Evolutionary conservation across 768 basidiomycete species (phyloP).

Genomic region (Coprinopsis sp.): DNA sequence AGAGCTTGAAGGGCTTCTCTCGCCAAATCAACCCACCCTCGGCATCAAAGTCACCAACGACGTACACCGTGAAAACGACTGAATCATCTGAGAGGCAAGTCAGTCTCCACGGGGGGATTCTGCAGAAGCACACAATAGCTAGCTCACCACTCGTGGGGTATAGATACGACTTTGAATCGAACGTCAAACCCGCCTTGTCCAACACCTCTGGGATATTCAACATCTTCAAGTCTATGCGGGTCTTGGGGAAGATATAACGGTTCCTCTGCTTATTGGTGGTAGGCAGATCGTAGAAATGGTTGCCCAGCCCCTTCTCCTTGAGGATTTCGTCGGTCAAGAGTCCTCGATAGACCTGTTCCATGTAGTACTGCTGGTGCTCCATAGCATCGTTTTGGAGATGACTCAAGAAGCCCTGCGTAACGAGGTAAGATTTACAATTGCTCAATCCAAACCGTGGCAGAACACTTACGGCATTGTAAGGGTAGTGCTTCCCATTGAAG

Average conservation of each 20-base stretch:
- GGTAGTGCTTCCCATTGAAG: conserved; percentile 81
- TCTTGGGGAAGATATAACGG: conserved; percentile 59
- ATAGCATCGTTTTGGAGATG: conserved; percentile 55
- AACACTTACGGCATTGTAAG: conserved; percentile 59
- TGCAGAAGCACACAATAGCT: too few relatives aligned
- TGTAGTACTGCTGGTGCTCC: conserved; percentile 61
- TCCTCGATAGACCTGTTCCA: conserved; percentile 63
- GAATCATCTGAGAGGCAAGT: conserved; percentile 22
- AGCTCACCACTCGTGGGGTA: conserved; percentile 52
- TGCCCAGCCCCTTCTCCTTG: conserved; percentile 40
- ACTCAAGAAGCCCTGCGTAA: conserved; percentile 57
- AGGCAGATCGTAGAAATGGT: conserved; percentile 89
- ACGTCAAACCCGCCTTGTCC: conserved; percentile 37
- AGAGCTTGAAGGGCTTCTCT: conserved; percentile 61
- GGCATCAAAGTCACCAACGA: conserved; percentile 78
- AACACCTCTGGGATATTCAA: conserved; percentile 55
- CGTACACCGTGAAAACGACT: conserved; percentile 47
- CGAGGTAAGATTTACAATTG: neutral
- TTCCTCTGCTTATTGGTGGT: conserved; percentile 69
- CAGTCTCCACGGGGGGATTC: neutral
- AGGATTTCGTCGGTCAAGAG: conserved; percentile 48
- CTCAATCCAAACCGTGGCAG: neutral
- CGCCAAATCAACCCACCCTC: conserved; percentile 53
- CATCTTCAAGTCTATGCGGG: conserved; percentile 45
- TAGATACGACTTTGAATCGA: conserved; percentile 45